These are phyloP conservation scores for Canariomyces notabilis DNA, from an alignment of 2,329 filamentous ascomycete genomes.

Conservation along the genomic window DNA sequence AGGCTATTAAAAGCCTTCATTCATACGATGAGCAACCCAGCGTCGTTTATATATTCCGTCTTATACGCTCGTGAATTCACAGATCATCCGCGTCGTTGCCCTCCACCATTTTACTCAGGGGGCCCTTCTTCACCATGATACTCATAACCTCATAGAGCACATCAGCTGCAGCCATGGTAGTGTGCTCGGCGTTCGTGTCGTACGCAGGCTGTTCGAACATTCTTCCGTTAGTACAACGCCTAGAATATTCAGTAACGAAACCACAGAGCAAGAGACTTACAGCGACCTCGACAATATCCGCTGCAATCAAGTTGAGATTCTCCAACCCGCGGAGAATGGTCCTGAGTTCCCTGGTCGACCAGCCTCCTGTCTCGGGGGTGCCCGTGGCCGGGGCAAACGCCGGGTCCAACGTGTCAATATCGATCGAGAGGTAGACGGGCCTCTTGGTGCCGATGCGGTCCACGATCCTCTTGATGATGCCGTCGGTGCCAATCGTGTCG, in stretches of 20 bases:
- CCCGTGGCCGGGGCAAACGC: slow-evolving; percentile 73
- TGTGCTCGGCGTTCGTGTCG: slow-evolving; percentile 66
- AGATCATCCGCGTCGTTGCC: slow-evolving; percentile 14
- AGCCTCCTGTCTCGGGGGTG: slow-evolving; percentile 71
- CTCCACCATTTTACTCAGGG: slow-evolving; percentile 20
- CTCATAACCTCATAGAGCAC: slow-evolving; percentile 74
- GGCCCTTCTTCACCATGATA: slow-evolving; percentile 73
- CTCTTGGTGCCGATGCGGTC: slow-evolving; percentile 68
- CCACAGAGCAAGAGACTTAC: too few relatives aligned
- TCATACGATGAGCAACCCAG: too few relatives aligned
- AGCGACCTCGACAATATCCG: slow-evolving; percentile 70
- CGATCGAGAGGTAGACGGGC: slow-evolving; percentile 76
- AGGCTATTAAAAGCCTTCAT: too few relatives aligned
- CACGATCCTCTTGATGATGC: slow-evolving; percentile 73
- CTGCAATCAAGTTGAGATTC: slow-evolving; percentile 62
- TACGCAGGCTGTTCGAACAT: slow-evolving; percentile 57
- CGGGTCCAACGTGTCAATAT: slow-evolving; percentile 85
- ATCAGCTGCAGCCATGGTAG: slow-evolving; percentile 68
- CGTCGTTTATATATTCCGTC: too few relatives aligned
- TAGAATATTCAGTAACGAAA: too few relatives aligned
- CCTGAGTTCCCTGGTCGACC: slow-evolving; percentile 67
- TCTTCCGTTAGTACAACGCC: slow-evolving; percentile 6
- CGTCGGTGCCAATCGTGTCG: slow-evolving; percentile 51
- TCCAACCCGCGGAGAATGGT: slow-evolving; percentile 67
- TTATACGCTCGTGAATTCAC: too few relatives aligned